These are phyloP conservation scores for Blastomyces silverae DNA, from an alignment of 2,329 filamentous ascomycete genomes.

Conservation along the genomic window DNA sequence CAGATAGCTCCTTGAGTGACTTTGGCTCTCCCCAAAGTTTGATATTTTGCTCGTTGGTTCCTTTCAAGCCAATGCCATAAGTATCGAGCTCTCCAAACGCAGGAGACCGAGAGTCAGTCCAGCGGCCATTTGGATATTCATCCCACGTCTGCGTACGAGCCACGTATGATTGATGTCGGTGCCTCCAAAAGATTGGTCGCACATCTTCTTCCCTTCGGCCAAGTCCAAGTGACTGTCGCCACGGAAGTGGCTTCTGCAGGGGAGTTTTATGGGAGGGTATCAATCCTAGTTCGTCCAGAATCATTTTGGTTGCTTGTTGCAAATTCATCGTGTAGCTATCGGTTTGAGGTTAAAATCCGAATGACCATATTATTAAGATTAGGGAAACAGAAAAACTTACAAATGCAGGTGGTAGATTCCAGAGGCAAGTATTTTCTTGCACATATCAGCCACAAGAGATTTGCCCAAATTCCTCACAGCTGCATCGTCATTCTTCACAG, in stretches of 20 bases:
- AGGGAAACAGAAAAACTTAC: slow-evolving; percentile 35
- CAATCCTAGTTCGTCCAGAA: slow-evolving; percentile 81
- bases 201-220: slow-evolving; percentile 90
- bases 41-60: slow-evolving; percentile 91
- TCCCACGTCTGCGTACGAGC: slow-evolving; percentile 97
- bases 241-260: slow-evolving; percentile 83
- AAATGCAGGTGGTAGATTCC: slow-evolving; percentile 91
- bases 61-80: slow-evolving; percentile 88
- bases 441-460: slow-evolving; percentile 80
- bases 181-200: slow-evolving; percentile 97
- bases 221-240: slow-evolving; percentile 88
- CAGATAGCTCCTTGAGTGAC: slow-evolving; percentile 69
- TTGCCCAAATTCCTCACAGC: slow-evolving; percentile 87
- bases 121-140: slow-evolving; percentile 96
- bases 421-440: slow-evolving; percentile 70
- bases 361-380: neutral
- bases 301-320: slow-evolving; percentile 85
- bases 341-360: neutral
- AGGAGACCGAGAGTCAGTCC: slow-evolving; percentile 93
- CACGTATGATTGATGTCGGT: slow-evolving; percentile 92
- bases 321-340: slow-evolving; percentile 92
- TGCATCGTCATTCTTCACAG: slow-evolving; percentile 93
- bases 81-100: slow-evolving; percentile 93
- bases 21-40: slow-evolving; percentile 88
- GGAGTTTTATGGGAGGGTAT: slow-evolving; percentile 71